Evolutionary conservation across 2,329 filamentous ascomycete species (phyloP).

Genomic region (Colletotrichum musae): DNA sequence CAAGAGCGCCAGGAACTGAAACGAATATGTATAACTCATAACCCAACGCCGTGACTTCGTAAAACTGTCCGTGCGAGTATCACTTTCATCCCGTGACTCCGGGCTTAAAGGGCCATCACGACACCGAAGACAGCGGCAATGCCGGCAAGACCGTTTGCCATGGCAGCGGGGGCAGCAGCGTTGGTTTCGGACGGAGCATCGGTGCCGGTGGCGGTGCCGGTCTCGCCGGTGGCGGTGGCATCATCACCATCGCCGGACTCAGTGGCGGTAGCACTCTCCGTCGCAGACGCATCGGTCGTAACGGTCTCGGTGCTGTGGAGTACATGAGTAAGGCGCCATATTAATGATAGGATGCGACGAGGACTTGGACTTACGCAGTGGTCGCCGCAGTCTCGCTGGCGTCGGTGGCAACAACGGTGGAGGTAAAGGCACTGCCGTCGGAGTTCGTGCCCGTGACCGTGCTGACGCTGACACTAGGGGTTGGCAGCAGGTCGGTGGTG

Average conservation of each 20-base stretch:
- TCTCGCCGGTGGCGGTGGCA: conserved; percentile 13
- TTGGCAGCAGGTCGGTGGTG: conserved; percentile 27
- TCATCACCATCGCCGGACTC: conserved; percentile 17
- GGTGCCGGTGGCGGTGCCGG: conserved; percentile 18
- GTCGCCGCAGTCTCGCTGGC: conserved; percentile 20
- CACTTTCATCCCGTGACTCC: too few species aligned
- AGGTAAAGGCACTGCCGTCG: conserved; percentile 31
- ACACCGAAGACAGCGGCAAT: conserved; percentile 28
- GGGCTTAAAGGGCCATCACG: conserved; percentile 20
- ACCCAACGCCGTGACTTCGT: background rate
- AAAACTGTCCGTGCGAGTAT: background rate
- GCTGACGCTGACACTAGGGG: conserved; percentile 18
- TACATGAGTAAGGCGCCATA: background rate
- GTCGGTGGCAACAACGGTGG: conserved; percentile 23
- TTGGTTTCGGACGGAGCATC: conserved; percentile 25
- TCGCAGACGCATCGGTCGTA: conserved; percentile 11
- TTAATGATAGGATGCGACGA: background rate
- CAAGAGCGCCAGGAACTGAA: background rate
- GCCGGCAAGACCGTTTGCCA: conserved; percentile 22
- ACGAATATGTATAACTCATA: background rate
- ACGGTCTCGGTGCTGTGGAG: conserved; percentile 25
- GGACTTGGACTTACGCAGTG: conserved; percentile 28
- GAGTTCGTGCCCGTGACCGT: conserved; percentile 36
- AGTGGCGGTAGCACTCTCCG: conserved; percentile 16
- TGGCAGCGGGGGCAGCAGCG: conserved; percentile 23